Evolutionary conservation across 495 filamentous ascomycete genomes (phyloP).

Genomic region (Aspergillus asperescens): DNA sequence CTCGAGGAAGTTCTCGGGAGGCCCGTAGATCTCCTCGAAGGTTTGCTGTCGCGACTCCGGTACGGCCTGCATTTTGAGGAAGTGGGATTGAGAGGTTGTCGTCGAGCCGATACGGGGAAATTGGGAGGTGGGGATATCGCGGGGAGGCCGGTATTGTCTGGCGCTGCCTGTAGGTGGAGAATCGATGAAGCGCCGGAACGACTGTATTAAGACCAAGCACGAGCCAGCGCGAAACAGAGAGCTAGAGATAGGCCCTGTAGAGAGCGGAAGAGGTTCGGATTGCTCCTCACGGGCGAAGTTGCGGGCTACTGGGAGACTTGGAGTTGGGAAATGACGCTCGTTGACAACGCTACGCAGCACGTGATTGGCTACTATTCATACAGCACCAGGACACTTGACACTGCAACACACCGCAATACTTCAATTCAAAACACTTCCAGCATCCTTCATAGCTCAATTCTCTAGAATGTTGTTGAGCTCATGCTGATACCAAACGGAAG

Average conservation of each 20-base stretch:
- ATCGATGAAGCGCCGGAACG: not conserved
- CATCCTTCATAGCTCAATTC: not conserved
- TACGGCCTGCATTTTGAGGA: slow-evolving; percentile 66
- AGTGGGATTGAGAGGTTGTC: not conserved
- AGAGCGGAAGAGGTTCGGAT: not conserved
- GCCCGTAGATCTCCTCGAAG: slow-evolving; percentile 98
- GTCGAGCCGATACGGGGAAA: not conserved
- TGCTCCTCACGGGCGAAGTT: not conserved
- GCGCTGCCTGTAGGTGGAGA: no score
- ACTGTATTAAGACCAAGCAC: not conserved
- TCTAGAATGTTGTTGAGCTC: not conserved
- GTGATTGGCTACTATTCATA: not conserved
- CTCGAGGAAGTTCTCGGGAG: slow-evolving; percentile 97
- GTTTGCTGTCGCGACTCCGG: slow-evolving; percentile 83
- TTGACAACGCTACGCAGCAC: not conserved
- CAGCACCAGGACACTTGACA: not conserved
- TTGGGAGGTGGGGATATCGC: slow-evolving; percentile 7
- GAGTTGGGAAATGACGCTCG: not conserved
- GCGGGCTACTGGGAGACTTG: not conserved
- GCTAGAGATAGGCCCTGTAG: not conserved
- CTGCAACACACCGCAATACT: no score
- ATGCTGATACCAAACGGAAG: not conserved
- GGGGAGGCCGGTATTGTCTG: slow-evolving; percentile 1
- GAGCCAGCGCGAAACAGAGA: not conserved
- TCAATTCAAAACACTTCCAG: no score